A percentile compares a stretch with the other conserved stretches of the same genome.
Evolutionary conservation across 2,329 filamentous ascomycete species (phyloP).

Genomic region (Ceratocystis papillata): DNA sequence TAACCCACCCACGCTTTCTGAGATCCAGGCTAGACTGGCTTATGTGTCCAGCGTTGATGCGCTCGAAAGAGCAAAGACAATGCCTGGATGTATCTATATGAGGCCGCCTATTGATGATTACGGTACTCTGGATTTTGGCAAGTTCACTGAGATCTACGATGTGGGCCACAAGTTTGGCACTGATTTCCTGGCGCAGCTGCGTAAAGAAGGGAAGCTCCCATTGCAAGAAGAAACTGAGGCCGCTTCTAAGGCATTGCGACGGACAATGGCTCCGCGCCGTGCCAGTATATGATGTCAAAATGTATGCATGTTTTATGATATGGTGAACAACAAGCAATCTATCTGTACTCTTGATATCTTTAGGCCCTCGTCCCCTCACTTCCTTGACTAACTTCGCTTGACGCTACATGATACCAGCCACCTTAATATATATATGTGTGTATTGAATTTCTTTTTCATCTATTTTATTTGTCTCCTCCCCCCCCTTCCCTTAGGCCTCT

Average conservation of each 20-base stretch:
- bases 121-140: constrained; percentile 89
- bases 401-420: neutral
- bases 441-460: neutral
- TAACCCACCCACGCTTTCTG: constrained; percentile 86
- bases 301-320: constrained; percentile 3
- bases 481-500: neutral
- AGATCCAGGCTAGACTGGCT: constrained; percentile 88
- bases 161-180: constrained; percentile 80
- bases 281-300: constrained; percentile 53
- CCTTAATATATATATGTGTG: constrained; percentile 14
- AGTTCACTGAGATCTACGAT: constrained; percentile 93
- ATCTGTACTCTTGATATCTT: neutral
- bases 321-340: neutral
- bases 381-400: neutral
- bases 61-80: constrained; percentile 82
- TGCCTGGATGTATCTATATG: constrained; percentile 90
- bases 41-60: constrained; percentile 95
- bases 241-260: constrained; percentile 56
- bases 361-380: neutral
- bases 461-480: neutral
- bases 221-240: constrained; percentile 57
- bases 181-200: constrained; percentile 64
- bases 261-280: constrained; percentile 68
- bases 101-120: constrained; percentile 87
- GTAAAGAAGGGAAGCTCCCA: constrained; percentile 64